Base-by-base conservation (phyloP, 805 yeast genomes). In the Lipomyces anomalus region DNA sequence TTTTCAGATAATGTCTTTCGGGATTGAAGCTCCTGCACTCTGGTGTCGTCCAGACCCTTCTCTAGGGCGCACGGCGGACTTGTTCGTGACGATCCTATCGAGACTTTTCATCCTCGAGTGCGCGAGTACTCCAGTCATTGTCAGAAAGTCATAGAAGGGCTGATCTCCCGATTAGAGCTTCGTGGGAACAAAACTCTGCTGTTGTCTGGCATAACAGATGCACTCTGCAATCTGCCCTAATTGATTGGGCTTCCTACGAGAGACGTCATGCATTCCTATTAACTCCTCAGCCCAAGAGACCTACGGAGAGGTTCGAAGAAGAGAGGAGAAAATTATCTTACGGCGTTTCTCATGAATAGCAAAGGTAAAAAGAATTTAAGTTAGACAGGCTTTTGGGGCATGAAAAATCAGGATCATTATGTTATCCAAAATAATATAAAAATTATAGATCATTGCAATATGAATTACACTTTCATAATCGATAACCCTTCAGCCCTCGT, bases 191-290 rank as follows among this genome's bases (percentile, higher is more conserved):
- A 22, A 74, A 74, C 29, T 70, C 89, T 0, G 84, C 82, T 37
- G 84, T 79, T 26, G 67, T 81, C 22, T 83, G 89, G 89, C 90
- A 84, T 59, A 82, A 83, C 70, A 74, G 90, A 63, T 69, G 84
- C 57, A 73, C 78, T 11, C 64, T 76, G 28, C 90, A 84, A 61
- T 71, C 86, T 13, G 87, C 87, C 13, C 69, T 79, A 22, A 70
- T 78, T 38, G 90, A 84, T 61, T 83, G 51, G 51, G 33, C 51
- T n/a, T 39, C 42, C 5, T 42, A 47, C n/a, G 74, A 71, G 21
- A 68, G 76, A 21, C 74, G 90, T 63, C 89, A 83, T 57, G 83
- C 84, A n/a, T 79, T 78, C 66, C 73, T 90, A 65, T 69, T 82
- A 48, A 82, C 89, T 22, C 84, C 89, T 2, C 77, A 79, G 59